Conservation (phyloP, 768 basidiomycete genomes). For the Tephrocybe rancida region DNA sequence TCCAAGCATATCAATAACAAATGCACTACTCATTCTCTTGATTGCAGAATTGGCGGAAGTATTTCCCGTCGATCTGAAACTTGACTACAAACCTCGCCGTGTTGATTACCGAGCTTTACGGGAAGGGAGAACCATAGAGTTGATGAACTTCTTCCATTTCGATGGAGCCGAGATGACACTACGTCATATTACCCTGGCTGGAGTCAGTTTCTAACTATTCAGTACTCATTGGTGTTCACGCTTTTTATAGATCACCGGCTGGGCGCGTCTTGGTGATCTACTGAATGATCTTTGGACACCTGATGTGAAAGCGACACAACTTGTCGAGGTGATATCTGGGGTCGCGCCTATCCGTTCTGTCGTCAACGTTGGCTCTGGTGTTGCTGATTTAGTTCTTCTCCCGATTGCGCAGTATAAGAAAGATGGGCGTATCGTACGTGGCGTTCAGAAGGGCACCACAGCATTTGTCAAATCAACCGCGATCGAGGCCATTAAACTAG, state of each 20-base stretch:
- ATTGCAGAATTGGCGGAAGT: constrained; percentile 87
- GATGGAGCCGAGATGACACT: constrained; percentile 98
- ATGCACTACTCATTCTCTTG: not conserved
- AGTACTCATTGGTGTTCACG: constrained; percentile 1
- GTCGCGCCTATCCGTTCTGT: constrained; percentile 95
- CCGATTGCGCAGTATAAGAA: constrained; percentile 98
- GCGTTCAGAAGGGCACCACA: constrained; percentile 91
- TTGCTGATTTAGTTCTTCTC: constrained; percentile 93
- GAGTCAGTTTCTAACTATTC: constrained; percentile 65
- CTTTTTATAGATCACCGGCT: constrained; percentile 81
- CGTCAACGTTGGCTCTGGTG: constrained; percentile 96
- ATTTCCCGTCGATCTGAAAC: constrained; percentile 91
- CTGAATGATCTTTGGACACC: constrained; percentile 99
- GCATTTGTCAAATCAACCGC: constrained; percentile 94
- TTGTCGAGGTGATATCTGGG: constrained; percentile 95
- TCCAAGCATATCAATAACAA: not conserved
- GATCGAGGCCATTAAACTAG: constrained; percentile 93
- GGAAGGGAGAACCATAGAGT: constrained; percentile 90
- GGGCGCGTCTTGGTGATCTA: constrained; percentile 84
- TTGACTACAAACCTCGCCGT: constrained; percentile 97
- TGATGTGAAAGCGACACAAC: constrained; percentile 97
- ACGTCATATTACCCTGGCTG: constrained; percentile 87
- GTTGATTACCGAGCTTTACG: constrained; percentile 92
- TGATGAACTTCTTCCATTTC: constrained; percentile 99
- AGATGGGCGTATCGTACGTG: constrained; percentile 90